These are phyloP conservation scores for Draba incana DNA, from an alignment of 345 rosid genomes.

Conservation along the genomic window DNA sequence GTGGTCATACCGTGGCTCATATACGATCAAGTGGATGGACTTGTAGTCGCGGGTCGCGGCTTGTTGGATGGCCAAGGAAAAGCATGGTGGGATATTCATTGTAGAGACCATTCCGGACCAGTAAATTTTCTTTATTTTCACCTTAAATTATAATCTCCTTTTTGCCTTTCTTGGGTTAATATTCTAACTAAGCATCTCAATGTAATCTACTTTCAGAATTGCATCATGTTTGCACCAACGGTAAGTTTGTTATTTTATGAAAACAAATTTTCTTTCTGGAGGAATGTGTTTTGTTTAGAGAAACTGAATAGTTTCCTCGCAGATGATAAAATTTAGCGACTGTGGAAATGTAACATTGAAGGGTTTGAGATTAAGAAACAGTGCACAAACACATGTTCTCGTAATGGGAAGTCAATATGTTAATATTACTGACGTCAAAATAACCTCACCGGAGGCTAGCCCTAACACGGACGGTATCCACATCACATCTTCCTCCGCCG, in stretches of 20 bases:
- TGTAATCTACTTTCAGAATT: constrained; percentile 23
- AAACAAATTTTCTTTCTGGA: background rate
- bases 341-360: constrained; percentile 31
- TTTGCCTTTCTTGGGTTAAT: background rate
- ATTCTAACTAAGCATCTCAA: background rate
- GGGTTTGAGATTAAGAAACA: constrained; percentile 37
- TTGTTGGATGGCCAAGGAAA: constrained; percentile 48
- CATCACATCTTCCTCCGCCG: constrained; percentile 40
- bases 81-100: constrained; percentile 49
- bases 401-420: constrained; percentile 39
- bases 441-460: constrained; percentile 42
- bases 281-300: background rate
- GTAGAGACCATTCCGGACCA: constrained; percentile 37
- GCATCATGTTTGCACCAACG: constrained; percentile 40
- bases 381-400: constrained; percentile 41
- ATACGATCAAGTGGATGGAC: constrained; percentile 34
- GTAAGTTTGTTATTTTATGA: constrained; percentile 14
- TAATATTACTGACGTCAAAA: constrained; percentile 20
- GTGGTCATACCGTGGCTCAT: constrained; percentile 39
- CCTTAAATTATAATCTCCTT: background rate
- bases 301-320: background rate
- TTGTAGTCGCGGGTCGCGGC: constrained; percentile 42
- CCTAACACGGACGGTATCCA: constrained; percentile 52
- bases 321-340: constrained; percentile 38
- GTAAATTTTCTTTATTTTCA: constrained; percentile 1